Evolutionary conservation across 2,329 filamentous ascomycete genomes (phyloP), one percentile per base, ranked within the genome.

Genomic region (Chaetomiaceae sp.): DNA sequence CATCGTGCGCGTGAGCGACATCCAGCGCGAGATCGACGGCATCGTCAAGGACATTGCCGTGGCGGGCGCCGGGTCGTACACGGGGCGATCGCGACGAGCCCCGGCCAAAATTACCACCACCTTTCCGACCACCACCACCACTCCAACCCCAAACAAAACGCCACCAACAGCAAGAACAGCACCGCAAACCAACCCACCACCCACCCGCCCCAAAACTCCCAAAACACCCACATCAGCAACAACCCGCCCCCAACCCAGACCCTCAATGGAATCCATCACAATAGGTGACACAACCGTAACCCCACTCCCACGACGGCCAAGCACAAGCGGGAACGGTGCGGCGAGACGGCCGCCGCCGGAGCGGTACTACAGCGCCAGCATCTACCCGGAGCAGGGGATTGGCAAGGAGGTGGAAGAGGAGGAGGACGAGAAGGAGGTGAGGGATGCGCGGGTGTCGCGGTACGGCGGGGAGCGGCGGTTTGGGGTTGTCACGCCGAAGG

Each of bases 1-100:
- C 24, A 64, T 64, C 37, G 58, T 65, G 62, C 63, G 56, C 4
- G 56, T 62, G 20, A 60, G 58, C 41, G 56, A 59, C 36, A 55
- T 62, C 35, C 58, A 61, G 52, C 45, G 60, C 8, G 60, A 63
- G 50, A 60, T 62, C 49, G 61, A 65, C 37, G 58, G 43, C 22
- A 53, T 64, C 10, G 60, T 62, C 2, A 57, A 54, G 30, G 60
- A 61, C 29, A 55, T 62, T 34, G 56, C 54, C 11, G 50, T 58
- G 14, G 54, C 50, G 2, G 51, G 56, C 11, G 42, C 43, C 18
- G 54, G 56, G 22, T 43, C 52, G 1, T 58, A 57, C 29, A 53
- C 52, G n/a, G n/a, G n/a, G n/a, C n/a, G n/a, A n/a, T n/a, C n/a
- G n/a, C n/a, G n/a, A n/a, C n/a, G n/a, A n/a, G n/a, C n/a, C n/a